Evolutionary conservation across 306 rosid species (phyloP).

Genomic region (Dicorynia guianensis): DNA sequence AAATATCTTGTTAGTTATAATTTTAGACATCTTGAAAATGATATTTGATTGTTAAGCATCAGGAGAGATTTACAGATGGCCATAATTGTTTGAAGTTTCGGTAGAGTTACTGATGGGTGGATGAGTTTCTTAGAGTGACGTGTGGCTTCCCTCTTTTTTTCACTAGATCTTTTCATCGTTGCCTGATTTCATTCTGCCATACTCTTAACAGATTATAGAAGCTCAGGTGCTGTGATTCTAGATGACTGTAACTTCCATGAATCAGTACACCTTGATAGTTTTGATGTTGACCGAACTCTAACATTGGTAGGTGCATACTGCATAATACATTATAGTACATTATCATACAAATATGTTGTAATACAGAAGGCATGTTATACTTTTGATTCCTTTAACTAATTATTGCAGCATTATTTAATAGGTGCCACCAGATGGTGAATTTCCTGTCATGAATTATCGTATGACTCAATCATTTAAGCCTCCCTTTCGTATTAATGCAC

Average conservation of each 20-base stretch:
- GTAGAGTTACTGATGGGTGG: conserved; percentile 2
- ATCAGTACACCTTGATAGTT: background rate
- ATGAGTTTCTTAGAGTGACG: conserved; percentile 33
- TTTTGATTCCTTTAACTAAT: conserved; percentile 30
- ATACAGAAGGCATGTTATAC: conserved; percentile 16
- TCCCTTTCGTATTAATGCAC: conserved; percentile 79
- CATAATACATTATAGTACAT: background rate
- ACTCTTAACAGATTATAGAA: conserved; percentile 11
- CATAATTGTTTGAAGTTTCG: conserved; percentile 18
- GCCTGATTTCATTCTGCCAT: too few species aligned
- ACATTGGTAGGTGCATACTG: conserved; percentile 65
- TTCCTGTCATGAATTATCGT: conserved; percentile 96
- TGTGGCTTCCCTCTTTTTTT: too few species aligned
- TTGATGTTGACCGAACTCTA: conserved; percentile 76
- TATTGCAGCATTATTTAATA: conserved; percentile 39
- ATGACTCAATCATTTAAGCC: conserved; percentile 91
- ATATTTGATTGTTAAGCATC: background rate
- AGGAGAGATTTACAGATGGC: conserved; percentile 23
- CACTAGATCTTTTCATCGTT: too few species aligned
- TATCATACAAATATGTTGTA: background rate
- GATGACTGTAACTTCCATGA: background rate
- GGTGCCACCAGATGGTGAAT: conserved; percentile 97
- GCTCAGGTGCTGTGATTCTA: background rate
- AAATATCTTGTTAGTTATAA: conserved; percentile 14
- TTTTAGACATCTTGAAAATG: conserved; percentile 30